Conservation (phyloP, 2,329 filamentous ascomycete species). For the Macrophomina tecta region DNA sequence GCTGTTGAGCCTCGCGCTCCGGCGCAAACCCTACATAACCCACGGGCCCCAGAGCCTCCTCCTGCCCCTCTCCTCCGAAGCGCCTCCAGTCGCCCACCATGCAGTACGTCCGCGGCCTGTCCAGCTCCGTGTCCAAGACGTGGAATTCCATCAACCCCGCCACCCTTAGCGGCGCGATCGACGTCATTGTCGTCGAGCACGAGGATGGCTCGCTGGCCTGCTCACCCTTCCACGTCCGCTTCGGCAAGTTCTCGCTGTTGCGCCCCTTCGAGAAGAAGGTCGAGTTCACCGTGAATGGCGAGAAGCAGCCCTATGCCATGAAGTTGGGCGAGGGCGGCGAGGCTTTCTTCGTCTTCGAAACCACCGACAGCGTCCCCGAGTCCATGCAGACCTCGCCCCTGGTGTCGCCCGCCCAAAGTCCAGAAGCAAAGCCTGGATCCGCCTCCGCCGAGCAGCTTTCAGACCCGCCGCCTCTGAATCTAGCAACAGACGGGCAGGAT, state of each 20-base stretch:
- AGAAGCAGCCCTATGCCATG: constrained; percentile 94
- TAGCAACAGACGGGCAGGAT: constrained; percentile 55
- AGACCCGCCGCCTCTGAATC: constrained; percentile 73
- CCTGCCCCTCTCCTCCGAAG: constrained; percentile 9
- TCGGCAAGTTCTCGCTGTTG: constrained; percentile 96
- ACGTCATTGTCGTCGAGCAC: constrained; percentile 97
- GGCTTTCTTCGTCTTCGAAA: constrained; percentile 99
- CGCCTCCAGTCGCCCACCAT: constrained; percentile 71
- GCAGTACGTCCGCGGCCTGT: constrained; percentile 97
- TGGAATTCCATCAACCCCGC: constrained; percentile 99
- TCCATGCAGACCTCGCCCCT: constrained; percentile 93
- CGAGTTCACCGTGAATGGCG: constrained; percentile 92
- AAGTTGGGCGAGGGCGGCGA: constrained; percentile 97
- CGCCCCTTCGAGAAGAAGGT: constrained; percentile 98
- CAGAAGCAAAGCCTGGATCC: constrained; percentile 63
- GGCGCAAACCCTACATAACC: constrained; percentile 8
- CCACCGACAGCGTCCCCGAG: constrained; percentile 87
- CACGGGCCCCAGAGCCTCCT: constrained; percentile 9
- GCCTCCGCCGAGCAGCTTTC: constrained; percentile 57
- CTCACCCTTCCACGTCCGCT: constrained; percentile 97
- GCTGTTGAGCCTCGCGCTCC: constrained; percentile 26
- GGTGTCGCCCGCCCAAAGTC: constrained; percentile 87
- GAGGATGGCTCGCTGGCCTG: constrained; percentile 89
- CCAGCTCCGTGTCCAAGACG: constrained; percentile 94
- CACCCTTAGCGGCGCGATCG: constrained; percentile 95